Evolutionary conservation across 2,329 filamentous ascomycete species (phyloP).

Genomic region (Penicillium decumbens): DNA sequence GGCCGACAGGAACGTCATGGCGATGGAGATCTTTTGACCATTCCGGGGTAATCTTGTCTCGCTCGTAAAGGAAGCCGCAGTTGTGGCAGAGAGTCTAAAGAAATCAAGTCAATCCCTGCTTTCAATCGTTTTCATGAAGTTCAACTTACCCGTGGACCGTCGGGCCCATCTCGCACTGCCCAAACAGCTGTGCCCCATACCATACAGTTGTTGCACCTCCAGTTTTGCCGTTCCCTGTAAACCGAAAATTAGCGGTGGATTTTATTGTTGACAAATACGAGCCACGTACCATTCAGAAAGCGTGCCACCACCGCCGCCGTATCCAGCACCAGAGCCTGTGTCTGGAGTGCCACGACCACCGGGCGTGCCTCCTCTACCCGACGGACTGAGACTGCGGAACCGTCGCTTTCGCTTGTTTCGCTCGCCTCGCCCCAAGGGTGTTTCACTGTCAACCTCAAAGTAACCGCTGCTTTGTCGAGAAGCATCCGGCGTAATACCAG

Average conservation of each 20-base stretch:
- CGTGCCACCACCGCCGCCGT: constrained; percentile 62
- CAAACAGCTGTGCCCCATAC: constrained; percentile 88
- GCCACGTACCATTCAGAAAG: constrained; percentile 57
- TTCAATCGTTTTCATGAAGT: constrained; percentile 2
- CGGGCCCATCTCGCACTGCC: constrained; percentile 88
- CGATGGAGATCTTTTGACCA: constrained; percentile 69
- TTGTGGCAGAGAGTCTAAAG: constrained; percentile 81
- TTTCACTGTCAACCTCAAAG: constrained; percentile 60
- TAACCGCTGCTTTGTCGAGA: constrained; percentile 55
- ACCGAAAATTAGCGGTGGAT: constrained; percentile 7
- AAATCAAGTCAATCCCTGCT: constrained; percentile 15
- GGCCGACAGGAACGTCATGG: constrained; percentile 38
- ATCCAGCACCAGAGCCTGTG: constrained; percentile 55
- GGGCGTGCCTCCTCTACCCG: constrained; percentile 63
- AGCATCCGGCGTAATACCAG: constrained; percentile 72
- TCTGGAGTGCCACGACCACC: constrained; percentile 77
- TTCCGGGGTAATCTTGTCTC: constrained; percentile 74
- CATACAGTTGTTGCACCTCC: constrained; percentile 83
- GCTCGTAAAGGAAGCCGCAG: constrained; percentile 83
- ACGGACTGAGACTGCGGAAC: constrained; percentile 81
- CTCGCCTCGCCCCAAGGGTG: constrained; percentile 86
- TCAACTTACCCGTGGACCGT: constrained; percentile 68
- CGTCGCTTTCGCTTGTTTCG: constrained; percentile 91
- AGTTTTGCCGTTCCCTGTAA: constrained; percentile 66
- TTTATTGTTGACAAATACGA: neutral